These are phyloP conservation scores for Hylodesmum podocarpum DNA, from an alignment of 306 rosid species.

Conservation along the genomic window DNA sequence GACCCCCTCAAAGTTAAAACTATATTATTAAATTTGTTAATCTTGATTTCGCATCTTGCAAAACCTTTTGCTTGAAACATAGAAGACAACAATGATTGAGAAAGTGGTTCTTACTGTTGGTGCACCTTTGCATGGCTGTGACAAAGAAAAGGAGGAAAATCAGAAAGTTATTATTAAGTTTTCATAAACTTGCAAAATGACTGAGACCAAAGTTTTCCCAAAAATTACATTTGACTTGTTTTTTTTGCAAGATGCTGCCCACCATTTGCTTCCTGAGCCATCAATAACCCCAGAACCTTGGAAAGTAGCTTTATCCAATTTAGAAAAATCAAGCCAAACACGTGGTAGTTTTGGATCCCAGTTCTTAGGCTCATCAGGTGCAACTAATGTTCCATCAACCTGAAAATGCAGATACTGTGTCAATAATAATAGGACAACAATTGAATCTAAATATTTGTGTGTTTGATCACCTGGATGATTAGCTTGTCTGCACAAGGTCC, in stretches of 20 bases:
- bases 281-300: constrained; percentile 90
- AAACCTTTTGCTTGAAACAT: background rate
- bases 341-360: constrained; percentile 78
- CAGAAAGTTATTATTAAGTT: constrained; percentile 10
- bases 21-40: background rate
- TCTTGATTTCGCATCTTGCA: constrained; percentile 21
- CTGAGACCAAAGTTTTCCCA: constrained; percentile 6
- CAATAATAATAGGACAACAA: constrained; percentile 5
- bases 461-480: constrained; percentile 63
- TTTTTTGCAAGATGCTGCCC: constrained; percentile 97
- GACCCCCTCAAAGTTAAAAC: constrained; percentile 25
- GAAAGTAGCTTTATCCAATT: constrained; percentile 59
- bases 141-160: constrained; percentile 14
- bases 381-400: constrained; percentile 93
- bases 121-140: constrained; percentile 94
- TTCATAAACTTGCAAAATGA: constrained; percentile 9
- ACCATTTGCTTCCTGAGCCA: constrained; percentile 99
- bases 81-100: background rate
- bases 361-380: constrained; percentile 77
- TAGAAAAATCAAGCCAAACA: constrained; percentile 76
- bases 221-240: constrained; percentile 75
- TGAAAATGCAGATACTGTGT: constrained; percentile 30
- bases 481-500: constrained; percentile 79
- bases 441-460: background rate
- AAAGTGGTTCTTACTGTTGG: constrained; percentile 76